Conservation (phyloP, 108 stramenopile genomes). For the Mediolabrus comicus region DNA sequence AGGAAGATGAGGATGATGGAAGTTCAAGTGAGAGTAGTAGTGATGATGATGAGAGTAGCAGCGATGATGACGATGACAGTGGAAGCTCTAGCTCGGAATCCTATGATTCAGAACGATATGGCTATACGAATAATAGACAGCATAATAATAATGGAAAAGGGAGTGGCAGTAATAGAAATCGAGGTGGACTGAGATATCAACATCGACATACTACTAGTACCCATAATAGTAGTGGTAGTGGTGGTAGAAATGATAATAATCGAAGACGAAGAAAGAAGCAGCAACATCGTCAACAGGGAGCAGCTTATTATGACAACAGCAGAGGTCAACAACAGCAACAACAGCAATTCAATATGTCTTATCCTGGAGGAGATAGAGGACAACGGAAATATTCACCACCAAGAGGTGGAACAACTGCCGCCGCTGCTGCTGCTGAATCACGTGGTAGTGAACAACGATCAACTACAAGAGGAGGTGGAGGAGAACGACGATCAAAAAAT, state of each 20-base stretch:
- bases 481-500: too few relatives aligned
- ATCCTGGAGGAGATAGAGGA: not conserved
- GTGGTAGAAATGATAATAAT: not conserved
- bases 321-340: not conserved
- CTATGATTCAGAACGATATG: too few relatives aligned
- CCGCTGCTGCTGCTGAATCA: not conserved
- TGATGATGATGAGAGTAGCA: not conserved
- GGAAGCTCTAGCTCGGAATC: not conserved
- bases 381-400: not conserved
- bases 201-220: too few relatives aligned
- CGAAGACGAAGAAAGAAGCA: not conserved
- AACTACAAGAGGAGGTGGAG: not conserved
- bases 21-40: not conserved
- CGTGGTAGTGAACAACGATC: not conserved
- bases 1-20: constrained; percentile 3
- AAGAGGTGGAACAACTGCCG: not conserved
- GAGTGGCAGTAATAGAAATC: not conserved
- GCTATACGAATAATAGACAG: not conserved
- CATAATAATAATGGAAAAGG: not conserved
- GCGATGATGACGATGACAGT: too few relatives aligned
- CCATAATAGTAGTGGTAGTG: not conserved
- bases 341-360: not conserved
- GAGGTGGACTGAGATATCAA: not conserved
- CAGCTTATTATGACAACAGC: not conserved
- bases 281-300: not conserved